Percentiles rank a stretch among this genome's conserved stretches.
phyloP scores from a whole-genome alignment of 352 stramenopile species.

The Blastocystis sp. region DNA sequence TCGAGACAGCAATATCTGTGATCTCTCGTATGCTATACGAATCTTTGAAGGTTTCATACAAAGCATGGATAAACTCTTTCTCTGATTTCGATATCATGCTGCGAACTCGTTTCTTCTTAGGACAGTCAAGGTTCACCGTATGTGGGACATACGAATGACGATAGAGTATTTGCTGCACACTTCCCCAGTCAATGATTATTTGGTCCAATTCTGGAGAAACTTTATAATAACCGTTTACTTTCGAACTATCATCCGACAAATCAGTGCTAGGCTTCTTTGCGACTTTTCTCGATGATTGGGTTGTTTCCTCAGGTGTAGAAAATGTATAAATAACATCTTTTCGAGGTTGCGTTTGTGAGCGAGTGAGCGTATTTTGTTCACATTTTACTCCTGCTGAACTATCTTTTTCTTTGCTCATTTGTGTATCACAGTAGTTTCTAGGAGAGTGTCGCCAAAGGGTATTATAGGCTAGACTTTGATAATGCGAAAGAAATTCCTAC shows the following conservation, averaged over 20 bases:
- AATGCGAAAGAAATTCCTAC: background rate
- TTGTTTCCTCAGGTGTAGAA: background rate
- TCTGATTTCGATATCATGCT: background rate
- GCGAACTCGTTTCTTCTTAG: background rate
- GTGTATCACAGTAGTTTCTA: background rate
- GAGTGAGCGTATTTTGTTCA: background rate
- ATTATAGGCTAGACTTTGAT: background rate
- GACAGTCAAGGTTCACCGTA: background rate
- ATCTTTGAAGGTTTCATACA: background rate
- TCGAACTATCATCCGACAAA: background rate
- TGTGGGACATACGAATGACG: background rate
- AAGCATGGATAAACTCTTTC: background rate
- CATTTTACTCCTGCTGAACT: background rate
- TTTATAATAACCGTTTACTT: background rate
- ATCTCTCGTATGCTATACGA: background rate
- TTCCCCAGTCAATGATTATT: background rate
- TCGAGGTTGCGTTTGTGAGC: background rate
- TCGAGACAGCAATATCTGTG: background rate
- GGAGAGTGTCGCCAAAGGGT: background rate
- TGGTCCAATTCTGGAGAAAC: background rate
- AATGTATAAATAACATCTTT: background rate
- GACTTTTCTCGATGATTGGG: background rate
- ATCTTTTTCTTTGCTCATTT: background rate
- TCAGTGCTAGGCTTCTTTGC: background rate
- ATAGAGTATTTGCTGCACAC: background rate